Base-by-base conservation (phyloP, 2,329 filamentous ascomycete genomes). In the Penicillium sp. region DNA sequence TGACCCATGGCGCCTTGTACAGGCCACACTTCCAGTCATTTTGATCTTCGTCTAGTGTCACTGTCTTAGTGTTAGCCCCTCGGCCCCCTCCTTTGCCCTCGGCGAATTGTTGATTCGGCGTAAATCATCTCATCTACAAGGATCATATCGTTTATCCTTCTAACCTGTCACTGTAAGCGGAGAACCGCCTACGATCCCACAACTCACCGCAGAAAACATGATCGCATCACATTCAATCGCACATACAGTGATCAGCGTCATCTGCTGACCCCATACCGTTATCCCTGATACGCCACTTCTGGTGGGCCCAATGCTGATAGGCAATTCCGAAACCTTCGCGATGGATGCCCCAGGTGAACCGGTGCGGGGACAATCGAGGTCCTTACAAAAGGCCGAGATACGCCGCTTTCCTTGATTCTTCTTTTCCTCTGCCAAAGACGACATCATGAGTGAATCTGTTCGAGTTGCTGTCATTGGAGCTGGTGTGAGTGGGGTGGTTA, bases 401-500 rank as follows among this genome's bases (percentile, higher is more conserved):
- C 25, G 19, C 16, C 16, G 14, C 10, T 19, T 18, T 33, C 27
- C 35, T 41, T 9, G 22, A 25, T 25, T 19, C 18, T n/a, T 14
- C 2, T 6, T 6, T 22, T 14, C n/a, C 16, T 13, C 7, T 1
- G 9, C 29, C 4, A 19, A 3, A 37, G 5, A 40, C 25, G 19
- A 14, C 13, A 55, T 27, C 41, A 67, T 67, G 63, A 47, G 50
- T 14, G 57, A 57, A 0, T 19, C 52, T 3, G 53, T 60, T 25
- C 52, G 52, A 18, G 72, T 77, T 3, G 77, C 74, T 9, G 69
- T 80, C 1, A 74, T 80, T 36, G 77, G 77, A 19, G 76, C 77
- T n/a, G 76, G 77, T 3, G 73, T 80, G 29, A 77, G 74, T 50
- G 77, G 77, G 18, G 70, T 80, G 5, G 66, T 71, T 2, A 65